phyloP scores from a whole-genome alignment of 2,329 filamentous ascomycete species.

The Chaetothyriales sp. region DNA sequence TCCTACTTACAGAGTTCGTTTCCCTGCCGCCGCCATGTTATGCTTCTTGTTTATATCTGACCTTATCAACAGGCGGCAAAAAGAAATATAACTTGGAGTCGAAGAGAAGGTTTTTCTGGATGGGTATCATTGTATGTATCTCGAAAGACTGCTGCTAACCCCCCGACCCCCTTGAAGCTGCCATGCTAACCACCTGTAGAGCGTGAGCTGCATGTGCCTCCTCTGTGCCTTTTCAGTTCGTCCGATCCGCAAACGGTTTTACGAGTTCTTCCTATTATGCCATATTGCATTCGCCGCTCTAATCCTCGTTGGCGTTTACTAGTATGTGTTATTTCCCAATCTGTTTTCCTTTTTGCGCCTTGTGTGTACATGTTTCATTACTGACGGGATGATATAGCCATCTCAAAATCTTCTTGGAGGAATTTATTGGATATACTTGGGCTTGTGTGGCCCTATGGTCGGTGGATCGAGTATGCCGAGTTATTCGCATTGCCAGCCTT shows the following conservation, averaged over 20 bases:
- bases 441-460: constrained; percentile 34
- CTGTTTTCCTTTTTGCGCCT: background rate
- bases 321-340: constrained; percentile 20
- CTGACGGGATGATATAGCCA: constrained; percentile 22
- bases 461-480: constrained; percentile 30
- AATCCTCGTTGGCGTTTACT: constrained; percentile 32
- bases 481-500: constrained; percentile 27
- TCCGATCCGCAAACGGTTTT: constrained; percentile 27
- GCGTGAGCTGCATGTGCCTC: constrained; percentile 26
- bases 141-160: background rate
- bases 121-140: constrained; percentile 22
- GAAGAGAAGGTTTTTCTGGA: constrained; percentile 26
- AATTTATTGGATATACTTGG: constrained; percentile 38
- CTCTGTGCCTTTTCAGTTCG: constrained; percentile 18
- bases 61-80: background rate
- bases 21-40: background rate
- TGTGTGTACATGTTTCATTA: background rate
- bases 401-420: constrained; percentile 31
- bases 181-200: constrained; percentile 29
- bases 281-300: constrained; percentile 26
- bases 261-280: constrained; percentile 27
- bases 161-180: background rate
- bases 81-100: constrained; percentile 3
- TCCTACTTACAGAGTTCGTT: constrained; percentile 7
- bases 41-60: background rate